Conservation (phyloP, 805 yeast species). For the Maudiozyma saulgeensis region DNA sequence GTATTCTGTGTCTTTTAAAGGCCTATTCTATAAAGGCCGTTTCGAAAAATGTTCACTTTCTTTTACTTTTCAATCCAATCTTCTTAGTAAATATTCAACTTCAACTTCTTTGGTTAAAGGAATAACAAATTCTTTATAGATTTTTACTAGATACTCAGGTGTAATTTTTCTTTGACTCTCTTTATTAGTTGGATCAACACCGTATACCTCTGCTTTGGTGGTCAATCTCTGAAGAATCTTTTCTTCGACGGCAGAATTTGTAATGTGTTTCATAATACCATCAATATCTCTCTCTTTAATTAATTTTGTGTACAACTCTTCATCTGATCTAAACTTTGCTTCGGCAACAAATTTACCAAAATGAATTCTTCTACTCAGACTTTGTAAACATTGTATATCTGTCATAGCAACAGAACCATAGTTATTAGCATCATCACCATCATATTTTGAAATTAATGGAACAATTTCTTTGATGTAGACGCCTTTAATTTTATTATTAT, state of each 20-base stretch:
- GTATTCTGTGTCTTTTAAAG: not conserved
- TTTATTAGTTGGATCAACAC: slow-evolving; percentile 74
- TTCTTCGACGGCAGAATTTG: slow-evolving; percentile 79
- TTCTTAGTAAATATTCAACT: slow-evolving; percentile 76
- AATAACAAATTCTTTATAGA: slow-evolving; percentile 81
- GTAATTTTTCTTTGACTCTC: slow-evolving; percentile 69
- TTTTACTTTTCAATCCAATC: slow-evolving; percentile 43
- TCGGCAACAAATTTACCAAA: slow-evolving; percentile 98
- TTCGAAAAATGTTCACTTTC: not conserved
- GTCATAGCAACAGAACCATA: slow-evolving; percentile 76
- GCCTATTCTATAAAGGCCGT: not conserved
- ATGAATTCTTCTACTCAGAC: slow-evolving; percentile 85
- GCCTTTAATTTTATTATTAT: slow-evolving; percentile 57
- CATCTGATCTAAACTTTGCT: slow-evolving; percentile 70
- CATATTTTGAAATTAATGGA: slow-evolving; percentile 56
- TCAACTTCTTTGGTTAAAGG: slow-evolving; percentile 94
- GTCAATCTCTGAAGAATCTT: slow-evolving; percentile 70
- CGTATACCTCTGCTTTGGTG: slow-evolving; percentile 77
- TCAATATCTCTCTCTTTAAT: slow-evolving; percentile 55
- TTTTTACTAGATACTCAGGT: slow-evolving; percentile 70
- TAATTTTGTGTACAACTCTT: slow-evolving; percentile 49
- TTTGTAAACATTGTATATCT: slow-evolving; percentile 82
- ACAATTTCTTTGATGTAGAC: slow-evolving; percentile 67
- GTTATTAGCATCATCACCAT: slow-evolving; percentile 75
- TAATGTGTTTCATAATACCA: slow-evolving; percentile 73